phyloP scores from a whole-genome alignment of 352 stramenopile species.

The Globisporangium recalcitrans region DNA sequence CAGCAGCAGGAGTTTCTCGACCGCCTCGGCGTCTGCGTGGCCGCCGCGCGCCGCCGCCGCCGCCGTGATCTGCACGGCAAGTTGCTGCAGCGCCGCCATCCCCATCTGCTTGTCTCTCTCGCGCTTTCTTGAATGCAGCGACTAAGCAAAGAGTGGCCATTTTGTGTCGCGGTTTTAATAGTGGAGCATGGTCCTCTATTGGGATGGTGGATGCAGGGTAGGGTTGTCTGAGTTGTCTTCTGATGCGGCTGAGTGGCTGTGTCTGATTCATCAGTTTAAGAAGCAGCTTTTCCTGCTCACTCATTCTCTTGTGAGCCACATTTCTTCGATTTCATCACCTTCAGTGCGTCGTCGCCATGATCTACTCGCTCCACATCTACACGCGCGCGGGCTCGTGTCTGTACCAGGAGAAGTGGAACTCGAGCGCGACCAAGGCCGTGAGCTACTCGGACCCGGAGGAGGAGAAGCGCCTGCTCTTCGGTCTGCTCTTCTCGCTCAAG shows the following conservation, averaged over 20 bases:
- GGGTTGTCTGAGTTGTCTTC: background rate
- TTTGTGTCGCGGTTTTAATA: background rate
- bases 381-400: conserved; percentile 84
- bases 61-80: conserved; percentile 20
- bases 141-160: conserved; percentile 5
- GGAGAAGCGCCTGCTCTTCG: conserved; percentile 89
- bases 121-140: conserved; percentile 8
- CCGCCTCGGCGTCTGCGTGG: conserved; percentile 11
- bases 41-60: background rate
- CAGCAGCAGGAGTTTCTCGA: conserved; percentile 5
- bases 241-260: too few relatives aligned
- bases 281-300: background rate
- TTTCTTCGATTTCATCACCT: too few relatives aligned
- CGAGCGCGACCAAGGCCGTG: conserved; percentile 43
- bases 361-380: conserved; percentile 93
- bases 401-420: conserved; percentile 89
- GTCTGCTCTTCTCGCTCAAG: conserved; percentile 90
- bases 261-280: background rate
- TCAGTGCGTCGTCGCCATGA: conserved; percentile 36
- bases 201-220: background rate
- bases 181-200: background rate
- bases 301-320: background rate
- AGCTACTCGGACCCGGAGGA: conserved; percentile 83
- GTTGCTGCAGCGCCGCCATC: conserved; percentile 26
- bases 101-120: conserved; percentile 17